Evolutionary conservation across 495 filamentous ascomycete genomes (phyloP), one percentile per base, ranked within the genome.

Genomic region (Aspergillus heteromorphus): DNA sequence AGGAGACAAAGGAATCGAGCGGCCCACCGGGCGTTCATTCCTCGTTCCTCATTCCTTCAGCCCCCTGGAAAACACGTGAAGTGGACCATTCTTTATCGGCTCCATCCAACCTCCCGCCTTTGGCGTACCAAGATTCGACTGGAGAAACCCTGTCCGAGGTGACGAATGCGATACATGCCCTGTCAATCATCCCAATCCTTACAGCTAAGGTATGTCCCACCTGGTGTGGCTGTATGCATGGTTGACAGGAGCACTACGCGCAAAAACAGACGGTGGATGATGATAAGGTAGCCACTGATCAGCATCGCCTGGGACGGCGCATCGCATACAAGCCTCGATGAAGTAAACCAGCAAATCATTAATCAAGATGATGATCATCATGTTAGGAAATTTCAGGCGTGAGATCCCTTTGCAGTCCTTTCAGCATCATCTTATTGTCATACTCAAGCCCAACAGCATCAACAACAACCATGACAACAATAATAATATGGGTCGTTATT

Each of bases 41-140:
- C 29, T 51, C 38, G 36, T 42, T 40, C 30, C 16, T 50, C 43
- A 48, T 45, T 29, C 40, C 16, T 40, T 18, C 48, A 40, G 41
- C 31, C 31, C 31, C 31, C 23, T 57, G 42, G 41, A 52, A 16
- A 20, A 57, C 59, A 55, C 48, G 55, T 61, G 51, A 55, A 57
- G 54, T 61, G 54, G 48, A 45, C 47, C 45, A 29, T 40, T 23
- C 52, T 45, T 55, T 48, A 59, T 56, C 56, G 49, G 45, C 29
- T 51, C 27, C 48, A 38, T 17, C 48, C 18, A 38, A 18, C 41
- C 42, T 54, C 56, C 60, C 56, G 59, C 45, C 45, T 58, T 58
- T 58, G 55, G 53, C 30, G 60, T 59, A 63, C 60, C 60, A 63
- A 63, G 57, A 59, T 63, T 63, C 49, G 53, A 42, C 60, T 53